Evolutionary conservation across 2,329 filamentous ascomycete genomes (phyloP), one percentile per base, ranked within the genome.

Genomic region (Lecanicillium sp.): DNA sequence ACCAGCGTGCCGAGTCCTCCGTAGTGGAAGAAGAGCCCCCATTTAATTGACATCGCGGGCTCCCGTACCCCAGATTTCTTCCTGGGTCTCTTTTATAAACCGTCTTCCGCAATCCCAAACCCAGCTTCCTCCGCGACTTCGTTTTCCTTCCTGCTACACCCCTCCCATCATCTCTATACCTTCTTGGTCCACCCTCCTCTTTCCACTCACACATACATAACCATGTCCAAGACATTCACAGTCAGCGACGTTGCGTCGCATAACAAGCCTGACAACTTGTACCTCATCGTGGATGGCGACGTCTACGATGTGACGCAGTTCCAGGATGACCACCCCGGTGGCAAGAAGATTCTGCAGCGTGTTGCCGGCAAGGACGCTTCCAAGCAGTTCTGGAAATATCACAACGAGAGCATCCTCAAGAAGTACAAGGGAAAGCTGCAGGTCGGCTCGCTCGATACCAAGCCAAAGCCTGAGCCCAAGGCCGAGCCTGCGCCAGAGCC

Each of bases 261-360:
- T 65, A 95, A 87, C 73, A 95, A 90, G 68, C 64, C 81, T 33
- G 79, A 87, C 56, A 82, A 81, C 58, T 72, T 95, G 45, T 96
- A 81, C 78, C 85, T 96, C 55, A 78, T 94, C 48, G 80, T 96
- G 49, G 90, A 96, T 50, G 84, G 89, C 53, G 90, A 96, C 63
- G 90, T 96, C 50, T 96, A 95, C 63, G 90, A 98, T 58, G 60
- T 96, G 53, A 94, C 88, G 51, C 88, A 80, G 56, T 90, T 90
- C 60, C 83, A 86, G 59, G 81, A 89, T 44, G 83, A 89, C 48
- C 85, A 90, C 60, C 85, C 85, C 59, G 87, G 86, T 42, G 75
- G 75, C 57, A 79, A 79, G 64, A 79, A 79, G 67, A 79, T 80
- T 48, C 66, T 81, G 42, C 70, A 73, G 48, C 66, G 75, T 37